These are phyloP conservation scores for Sporothrix sp. DNA, from an alignment of 2,329 filamentous ascomycete genomes.

Conservation along the genomic window DNA sequence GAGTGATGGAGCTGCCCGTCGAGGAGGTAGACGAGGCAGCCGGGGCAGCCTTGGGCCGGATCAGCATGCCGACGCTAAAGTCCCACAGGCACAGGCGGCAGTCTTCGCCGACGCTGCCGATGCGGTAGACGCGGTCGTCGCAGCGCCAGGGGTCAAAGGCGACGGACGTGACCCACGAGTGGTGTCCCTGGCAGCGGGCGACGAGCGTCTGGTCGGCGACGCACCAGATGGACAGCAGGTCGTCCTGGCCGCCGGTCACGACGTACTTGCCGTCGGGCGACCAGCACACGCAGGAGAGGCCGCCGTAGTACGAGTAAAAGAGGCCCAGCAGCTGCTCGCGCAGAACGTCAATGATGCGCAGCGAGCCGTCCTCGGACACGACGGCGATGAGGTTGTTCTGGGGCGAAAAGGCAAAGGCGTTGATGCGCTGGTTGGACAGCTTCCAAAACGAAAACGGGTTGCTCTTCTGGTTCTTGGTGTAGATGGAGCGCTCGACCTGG, in stretches of 20 bases:
- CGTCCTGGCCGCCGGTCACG: slow-evolving; percentile 89
- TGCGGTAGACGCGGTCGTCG: slow-evolving; percentile 88
- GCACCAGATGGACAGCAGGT: slow-evolving; percentile 93
- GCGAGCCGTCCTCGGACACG: slow-evolving; percentile 80
- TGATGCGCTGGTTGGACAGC: slow-evolving; percentile 80
- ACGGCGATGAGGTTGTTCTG: slow-evolving; percentile 73
- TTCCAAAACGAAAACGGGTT: slow-evolving; percentile 94
- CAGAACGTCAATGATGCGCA: slow-evolving; percentile 85
- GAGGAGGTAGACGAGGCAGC: too few species aligned
- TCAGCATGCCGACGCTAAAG: slow-evolving; percentile 93
- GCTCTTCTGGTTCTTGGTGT: slow-evolving; percentile 84
- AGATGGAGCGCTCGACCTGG: slow-evolving; percentile 79
- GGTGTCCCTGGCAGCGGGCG: slow-evolving; percentile 87
- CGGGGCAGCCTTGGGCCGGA: slow-evolving; percentile 70
- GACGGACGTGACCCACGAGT: slow-evolving; percentile 89
- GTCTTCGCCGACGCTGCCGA: slow-evolving; percentile 93
- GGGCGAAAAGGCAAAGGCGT: slow-evolving; percentile 85
- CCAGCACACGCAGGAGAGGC: slow-evolving; percentile 89
- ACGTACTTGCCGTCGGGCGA: slow-evolving; percentile 95
- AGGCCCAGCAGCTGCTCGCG: slow-evolving; percentile 85
- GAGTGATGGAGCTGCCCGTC: slow-evolving; percentile 20
- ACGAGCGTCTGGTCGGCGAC: slow-evolving; percentile 74
- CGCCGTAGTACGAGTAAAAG: slow-evolving; percentile 88
- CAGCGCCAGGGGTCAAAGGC: slow-evolving; percentile 97
- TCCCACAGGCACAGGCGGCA: slow-evolving; percentile 89